Evolutionary conservation across 306 rosid species (phyloP).

Genomic region (Quercus rubra): DNA sequence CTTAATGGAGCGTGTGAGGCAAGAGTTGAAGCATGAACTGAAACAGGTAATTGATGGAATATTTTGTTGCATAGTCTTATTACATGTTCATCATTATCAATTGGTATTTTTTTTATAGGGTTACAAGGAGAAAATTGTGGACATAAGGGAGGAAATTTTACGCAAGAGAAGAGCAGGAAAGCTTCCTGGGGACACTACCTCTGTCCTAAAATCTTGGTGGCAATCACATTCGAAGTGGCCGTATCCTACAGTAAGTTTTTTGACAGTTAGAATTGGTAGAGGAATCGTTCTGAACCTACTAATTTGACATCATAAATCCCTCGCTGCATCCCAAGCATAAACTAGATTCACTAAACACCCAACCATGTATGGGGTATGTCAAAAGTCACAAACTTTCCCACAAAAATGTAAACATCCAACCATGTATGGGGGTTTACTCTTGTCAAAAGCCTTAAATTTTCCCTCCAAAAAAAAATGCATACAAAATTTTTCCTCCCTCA

Average conservation of each 20-base stretch:
- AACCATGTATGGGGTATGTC: background rate
- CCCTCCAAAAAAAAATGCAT: no score
- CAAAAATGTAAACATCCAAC: background rate
- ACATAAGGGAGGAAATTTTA: slow-evolving; percentile 91
- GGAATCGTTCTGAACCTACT: background rate
- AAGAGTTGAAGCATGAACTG: slow-evolving; percentile 89
- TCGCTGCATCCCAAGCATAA: background rate
- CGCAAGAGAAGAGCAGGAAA: slow-evolving; percentile 99
- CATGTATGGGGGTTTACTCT: no score
- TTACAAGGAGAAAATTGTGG: slow-evolving; percentile 95
- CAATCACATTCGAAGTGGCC: slow-evolving; percentile 97
- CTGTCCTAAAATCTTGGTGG: slow-evolving; percentile 97
- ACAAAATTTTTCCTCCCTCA: no score
- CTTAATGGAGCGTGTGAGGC: slow-evolving; percentile 96
- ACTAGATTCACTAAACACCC: background rate
- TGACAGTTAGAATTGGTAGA: background rate
- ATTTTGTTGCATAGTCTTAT: background rate
- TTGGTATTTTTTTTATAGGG: slow-evolving; percentile 39
- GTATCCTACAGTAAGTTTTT: slow-evolving; percentile 81
- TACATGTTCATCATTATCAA: slow-evolving; percentile 8
- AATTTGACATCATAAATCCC: background rate
- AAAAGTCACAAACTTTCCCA: no score
- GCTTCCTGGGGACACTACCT: slow-evolving; percentile 98
- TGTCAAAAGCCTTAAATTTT: no score
- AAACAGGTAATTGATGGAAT: slow-evolving; percentile 56